Evolutionary conservation across 2,329 filamentous ascomycete genomes (phyloP), one percentile per base, ranked within the genome.

Genomic region (Fusarium liriodendri): DNA sequence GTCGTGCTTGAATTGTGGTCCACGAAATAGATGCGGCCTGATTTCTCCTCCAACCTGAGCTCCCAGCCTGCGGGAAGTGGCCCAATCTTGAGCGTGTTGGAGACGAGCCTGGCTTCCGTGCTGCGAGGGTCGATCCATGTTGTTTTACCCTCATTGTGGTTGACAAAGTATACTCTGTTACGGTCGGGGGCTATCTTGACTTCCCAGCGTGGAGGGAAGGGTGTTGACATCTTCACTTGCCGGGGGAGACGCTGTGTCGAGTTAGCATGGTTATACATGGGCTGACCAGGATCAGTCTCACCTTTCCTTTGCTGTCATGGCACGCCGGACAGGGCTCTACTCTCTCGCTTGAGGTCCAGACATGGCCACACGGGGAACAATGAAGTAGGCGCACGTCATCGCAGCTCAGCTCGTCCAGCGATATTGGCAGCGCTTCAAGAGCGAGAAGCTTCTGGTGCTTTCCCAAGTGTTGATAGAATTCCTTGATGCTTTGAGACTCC

Each of bases 221-320:
- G 47, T 9, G 18, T 20, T 3, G 47, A 32, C 2, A 54, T 18
- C 47, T 54, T 32, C 2, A 54, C 13, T 8, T 32, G 47, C 11
- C 10, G 11, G 2, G 47, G 47, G 27, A 54, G 47, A 14, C 27
- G 18, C 47, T 54, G 11, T 14, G 6, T 1, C 2, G 10, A 20
- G 18, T 54, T 33, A 54, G 27, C 1, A 16, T 54, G 27, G 6
- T 9, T 32, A 20, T n/a, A 20, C 11, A 5, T 20, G 11, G 4
- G 7, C 27, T 32, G 27, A 4, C 10, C 1, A 6, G 27, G 6
- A 1, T 0, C 2, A 6, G 32, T 20, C 6, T 20, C 5, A 32
- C 47, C 1, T 52, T 54, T 54, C 27, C 47, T 32, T 54, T 33
- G 27, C 27, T 16, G 1, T 32, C 47, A 13, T 20, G 27, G 2